These are phyloP conservation scores for Withania somnifera DNA, from an alignment of 305 asterid genomes.

Conservation along the genomic window DNA sequence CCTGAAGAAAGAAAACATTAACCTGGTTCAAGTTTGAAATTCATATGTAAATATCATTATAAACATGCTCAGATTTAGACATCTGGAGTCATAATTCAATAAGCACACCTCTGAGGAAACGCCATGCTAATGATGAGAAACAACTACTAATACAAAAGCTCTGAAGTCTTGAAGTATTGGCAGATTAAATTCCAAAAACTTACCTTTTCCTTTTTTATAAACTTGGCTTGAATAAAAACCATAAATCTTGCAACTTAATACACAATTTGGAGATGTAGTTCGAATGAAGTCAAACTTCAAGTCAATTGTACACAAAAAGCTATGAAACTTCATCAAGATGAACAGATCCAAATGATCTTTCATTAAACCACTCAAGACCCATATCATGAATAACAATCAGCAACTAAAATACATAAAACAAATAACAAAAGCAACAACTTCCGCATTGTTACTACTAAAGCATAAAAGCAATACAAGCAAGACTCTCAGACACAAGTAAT, in stretches of 20 bases:
- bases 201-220: neutral
- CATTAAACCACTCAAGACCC: neutral
- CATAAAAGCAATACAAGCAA: neutral
- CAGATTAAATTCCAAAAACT: neutral
- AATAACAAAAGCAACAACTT: neutral
- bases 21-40: neutral
- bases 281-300: neutral
- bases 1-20: constrained; percentile 2
- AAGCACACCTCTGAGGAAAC: neutral
- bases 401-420: neutral
- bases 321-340: neutral
- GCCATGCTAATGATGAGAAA: neutral
- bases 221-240: neutral
- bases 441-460: neutral
- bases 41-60: neutral
- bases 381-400: neutral
- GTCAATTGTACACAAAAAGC: neutral
- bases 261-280: neutral
- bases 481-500: neutral
- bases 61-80: neutral
- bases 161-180: neutral
- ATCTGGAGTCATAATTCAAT: neutral
- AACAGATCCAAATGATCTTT: neutral
- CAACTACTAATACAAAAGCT: neutral
- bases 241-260: neutral